Base-by-base conservation (phyloP, 2,329 filamentous ascomycete species). In the Pseudocercospora eumusae region DNA sequence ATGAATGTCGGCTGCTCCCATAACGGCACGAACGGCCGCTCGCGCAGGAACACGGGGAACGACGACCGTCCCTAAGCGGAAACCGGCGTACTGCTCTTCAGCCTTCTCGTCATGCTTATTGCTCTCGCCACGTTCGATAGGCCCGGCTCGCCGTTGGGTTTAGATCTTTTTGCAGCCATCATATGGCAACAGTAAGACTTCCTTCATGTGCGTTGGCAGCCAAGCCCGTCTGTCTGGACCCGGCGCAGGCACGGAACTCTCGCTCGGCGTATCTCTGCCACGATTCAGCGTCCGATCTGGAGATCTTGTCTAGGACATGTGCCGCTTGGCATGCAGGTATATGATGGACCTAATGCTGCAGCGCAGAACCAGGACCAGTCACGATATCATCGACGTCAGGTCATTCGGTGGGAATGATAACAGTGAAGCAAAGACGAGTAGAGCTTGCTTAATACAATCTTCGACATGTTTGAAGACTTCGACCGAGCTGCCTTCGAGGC, bases 401-500 rank as follows among this genome's bases (percentile, higher is more conserved):
- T 23, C 13, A n/a, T 55, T 21, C 13, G 11, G 52, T 6, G 9
- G 52, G 23, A 31, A 40, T 21, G 52, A 23, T 21, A 21, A 31
- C 13, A 18, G 2, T 8, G 2, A 20, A n/a, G 28, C 36, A 36
- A 53, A 9, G 28, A 8, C 4, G 4, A 25, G 3, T 13, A 53
- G 20, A 18, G 3, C 49, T 27, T 13, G 9, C 9, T 8, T 9
- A 20, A 10, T 20, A 28, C 23, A 53, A 6, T 18, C 25, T 18
- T 13, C 27, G 49, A 25, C 40, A 62, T 63, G 61, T 57, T 62
- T 23, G 57, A 56, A 40, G 56, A 63, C 52, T 63, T 59, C 56
- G 60, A 62, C 18, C 56, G 56, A 20, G 57, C 56, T 36, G 60
- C 56, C 42, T 57, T 58, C n/a, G 60, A 62, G 44, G 60, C 60